Evolutionary conservation across 2,329 filamentous ascomycete species (phyloP).

Genomic region (Clarireedia homoeocarpa): DNA sequence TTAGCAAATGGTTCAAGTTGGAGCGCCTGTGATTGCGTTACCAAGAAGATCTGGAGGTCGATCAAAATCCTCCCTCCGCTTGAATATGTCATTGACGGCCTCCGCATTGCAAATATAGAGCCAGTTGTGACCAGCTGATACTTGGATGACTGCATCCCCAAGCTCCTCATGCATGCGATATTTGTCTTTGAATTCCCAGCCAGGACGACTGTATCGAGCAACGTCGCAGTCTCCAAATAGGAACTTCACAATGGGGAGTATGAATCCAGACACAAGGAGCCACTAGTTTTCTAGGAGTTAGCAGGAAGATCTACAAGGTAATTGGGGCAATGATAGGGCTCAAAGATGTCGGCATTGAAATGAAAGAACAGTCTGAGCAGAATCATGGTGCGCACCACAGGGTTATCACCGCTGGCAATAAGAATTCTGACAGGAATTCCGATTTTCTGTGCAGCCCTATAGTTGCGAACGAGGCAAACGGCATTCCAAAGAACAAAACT

Average conservation of each 20-base stretch:
- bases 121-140: conserved; percentile 1
- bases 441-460: background rate
- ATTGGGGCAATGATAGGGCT: no score
- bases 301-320: no score
- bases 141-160: background rate
- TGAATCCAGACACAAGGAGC: background rate
- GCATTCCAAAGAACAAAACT: background rate
- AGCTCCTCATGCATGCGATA: background rate
- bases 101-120: background rate
- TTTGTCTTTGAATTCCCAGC: conserved; percentile 2
- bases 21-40: background rate
- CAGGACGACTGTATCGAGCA: background rate
- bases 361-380: no score
- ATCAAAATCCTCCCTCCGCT: conserved; percentile 1
- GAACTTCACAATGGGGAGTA: background rate
- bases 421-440: background rate
- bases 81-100: background rate
- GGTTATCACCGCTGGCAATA: conserved; percentile 4
- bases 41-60: conserved; percentile 1
- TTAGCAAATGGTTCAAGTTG: no score
- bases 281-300: background rate
- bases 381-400: background rate
- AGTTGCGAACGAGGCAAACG: background rate
- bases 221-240: conserved; percentile 1
- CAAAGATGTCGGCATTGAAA: background rate